Evolutionary conservation across 2,329 filamentous ascomycete genomes (phyloP).

Genomic region (Albophoma yamanashiensis): DNA sequence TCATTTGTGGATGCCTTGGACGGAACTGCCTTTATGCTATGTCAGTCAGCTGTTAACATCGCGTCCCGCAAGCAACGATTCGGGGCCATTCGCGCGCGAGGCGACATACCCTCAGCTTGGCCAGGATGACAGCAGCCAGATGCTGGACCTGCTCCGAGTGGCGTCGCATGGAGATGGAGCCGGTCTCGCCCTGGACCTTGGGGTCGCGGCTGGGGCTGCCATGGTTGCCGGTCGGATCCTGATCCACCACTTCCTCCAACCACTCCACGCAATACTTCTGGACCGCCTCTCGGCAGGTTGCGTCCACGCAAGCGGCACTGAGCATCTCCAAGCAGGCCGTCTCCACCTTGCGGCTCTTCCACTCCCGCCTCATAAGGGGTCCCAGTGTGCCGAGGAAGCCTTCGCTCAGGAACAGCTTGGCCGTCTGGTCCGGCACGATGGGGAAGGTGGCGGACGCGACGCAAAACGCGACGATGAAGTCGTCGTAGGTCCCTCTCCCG

Average conservation of each 20-base stretch:
- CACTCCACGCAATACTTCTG: constrained; percentile 77
- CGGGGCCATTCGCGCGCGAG: neutral
- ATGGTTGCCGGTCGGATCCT: constrained; percentile 49
- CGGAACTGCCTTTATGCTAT: constrained; percentile 42
- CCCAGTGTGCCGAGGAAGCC: constrained; percentile 73
- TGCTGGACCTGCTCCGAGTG: constrained; percentile 53
- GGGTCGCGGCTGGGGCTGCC: constrained; percentile 39
- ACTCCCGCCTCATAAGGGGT: constrained; percentile 65
- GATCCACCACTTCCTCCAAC: constrained; percentile 74
- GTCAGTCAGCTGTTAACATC: constrained; percentile 36
- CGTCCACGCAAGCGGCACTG: constrained; percentile 83
- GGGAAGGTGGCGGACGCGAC: constrained; percentile 86
- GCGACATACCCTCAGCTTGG: constrained; percentile 50
- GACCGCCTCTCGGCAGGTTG: constrained; percentile 71
- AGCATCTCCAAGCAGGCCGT: constrained; percentile 80
- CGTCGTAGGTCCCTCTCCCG: constrained; percentile 67
- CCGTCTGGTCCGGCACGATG: constrained; percentile 63
- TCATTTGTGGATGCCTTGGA: constrained; percentile 27
- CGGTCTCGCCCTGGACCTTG: constrained; percentile 46
- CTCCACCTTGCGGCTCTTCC: constrained; percentile 79
- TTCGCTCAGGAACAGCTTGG: constrained; percentile 75
- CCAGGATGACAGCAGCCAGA: constrained; percentile 63
- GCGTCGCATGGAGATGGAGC: constrained; percentile 47
- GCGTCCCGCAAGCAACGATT: neutral
- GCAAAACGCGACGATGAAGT: constrained; percentile 85